Conservation (phyloP, 768 basidiomycete species). For the Gymnopilus dilepis region DNA sequence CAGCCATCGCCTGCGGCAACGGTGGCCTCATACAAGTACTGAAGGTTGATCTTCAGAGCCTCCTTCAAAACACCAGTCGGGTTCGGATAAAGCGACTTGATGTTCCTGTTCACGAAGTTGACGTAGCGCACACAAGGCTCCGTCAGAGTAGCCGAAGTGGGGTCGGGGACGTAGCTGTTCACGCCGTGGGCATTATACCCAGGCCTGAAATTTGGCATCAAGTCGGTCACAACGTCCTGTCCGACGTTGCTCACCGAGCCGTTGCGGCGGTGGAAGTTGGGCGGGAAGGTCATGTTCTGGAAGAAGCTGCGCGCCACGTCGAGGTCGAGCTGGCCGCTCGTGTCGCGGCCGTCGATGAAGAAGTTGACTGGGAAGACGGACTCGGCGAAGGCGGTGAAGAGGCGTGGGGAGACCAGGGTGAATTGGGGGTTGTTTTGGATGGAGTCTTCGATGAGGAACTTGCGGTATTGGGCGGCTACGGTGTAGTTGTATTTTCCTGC, state of each 20-base stretch:
- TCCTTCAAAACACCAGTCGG: constrained; percentile 18
- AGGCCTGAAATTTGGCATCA: constrained; percentile 22
- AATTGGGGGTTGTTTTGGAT: constrained; percentile 30
- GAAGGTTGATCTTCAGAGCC: constrained; percentile 24
- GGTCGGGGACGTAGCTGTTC: constrained; percentile 26
- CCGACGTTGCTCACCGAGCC: constrained; percentile 6
- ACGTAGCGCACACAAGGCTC: constrained; percentile 25
- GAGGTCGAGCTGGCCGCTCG: constrained; percentile 20
- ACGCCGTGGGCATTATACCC: constrained; percentile 22
- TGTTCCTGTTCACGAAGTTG: constrained; percentile 26
- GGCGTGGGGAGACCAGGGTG: constrained; percentile 26
- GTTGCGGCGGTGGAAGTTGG: constrained; percentile 21
- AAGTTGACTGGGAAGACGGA: too few relatives aligned
- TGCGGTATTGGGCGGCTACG: constrained; percentile 27
- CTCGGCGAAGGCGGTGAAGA: constrained; percentile 24
- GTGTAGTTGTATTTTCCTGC: constrained; percentile 29
- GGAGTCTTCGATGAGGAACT: constrained; percentile 29
- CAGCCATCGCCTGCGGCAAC: not conserved
- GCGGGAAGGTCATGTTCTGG: constrained; percentile 18
- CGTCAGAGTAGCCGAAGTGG: constrained; percentile 22
- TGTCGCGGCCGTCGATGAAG: constrained; percentile 26
- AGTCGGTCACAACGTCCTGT: not conserved
- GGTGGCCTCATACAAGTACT: constrained; percentile 17
- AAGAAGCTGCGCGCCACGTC: constrained; percentile 24
- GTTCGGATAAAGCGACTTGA: constrained; percentile 26